Percentiles rank a stretch among this genome's conserved stretches.
phyloP scores from a whole-genome alignment of 495 filamentous ascomycete species.

The Neohortaea acidophila region DNA sequence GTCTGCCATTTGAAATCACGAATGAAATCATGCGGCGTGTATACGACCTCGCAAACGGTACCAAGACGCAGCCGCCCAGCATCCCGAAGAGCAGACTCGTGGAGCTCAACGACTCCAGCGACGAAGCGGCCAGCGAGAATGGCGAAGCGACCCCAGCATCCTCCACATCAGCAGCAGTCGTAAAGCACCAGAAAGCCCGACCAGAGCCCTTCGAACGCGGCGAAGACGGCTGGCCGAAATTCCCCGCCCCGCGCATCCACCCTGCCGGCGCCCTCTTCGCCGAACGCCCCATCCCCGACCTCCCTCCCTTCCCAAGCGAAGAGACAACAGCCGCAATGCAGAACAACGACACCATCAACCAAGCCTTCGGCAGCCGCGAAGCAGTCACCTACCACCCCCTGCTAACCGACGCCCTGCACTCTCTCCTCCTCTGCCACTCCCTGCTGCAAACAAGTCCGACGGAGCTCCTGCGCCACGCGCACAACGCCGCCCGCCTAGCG shows the following conservation, averaged over 20 bases:
- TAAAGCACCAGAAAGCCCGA: conserved; percentile 20
- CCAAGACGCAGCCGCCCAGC: conserved; percentile 19
- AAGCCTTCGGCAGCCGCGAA: conserved; percentile 34
- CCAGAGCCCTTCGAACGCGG: conserved; percentile 16
- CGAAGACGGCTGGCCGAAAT: conserved; percentile 22
- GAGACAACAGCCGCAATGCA: conserved; percentile 14
- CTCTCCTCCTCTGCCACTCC: conserved; percentile 54
- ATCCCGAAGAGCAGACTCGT: conserved; percentile 13
- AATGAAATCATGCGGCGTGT: conserved; percentile 54
- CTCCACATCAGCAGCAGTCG: conserved; percentile 17
- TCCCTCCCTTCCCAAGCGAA: conserved; percentile 23
- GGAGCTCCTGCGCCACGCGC: conserved; percentile 57
- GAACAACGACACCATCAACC: conserved; percentile 13
- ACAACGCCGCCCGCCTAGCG: conserved; percentile 61
- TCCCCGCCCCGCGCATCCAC: conserved; percentile 27
- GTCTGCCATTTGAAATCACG: conserved; percentile 44
- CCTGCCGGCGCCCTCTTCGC: conserved; percentile 27
- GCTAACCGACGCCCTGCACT: conserved; percentile 58
- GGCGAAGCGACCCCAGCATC: conserved; percentile 10
- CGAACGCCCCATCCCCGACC: conserved; percentile 22
- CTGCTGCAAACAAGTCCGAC: conserved; percentile 59
- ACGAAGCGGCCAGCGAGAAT: conserved; percentile 5
- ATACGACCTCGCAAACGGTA: conserved; percentile 33
- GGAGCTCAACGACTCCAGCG: conserved; percentile 13
- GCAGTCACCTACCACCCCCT: conserved; percentile 65